phyloP scores from a whole-genome alignment of 108 stramenopile species.

The Fragilariopsis cylindrus region DNA sequence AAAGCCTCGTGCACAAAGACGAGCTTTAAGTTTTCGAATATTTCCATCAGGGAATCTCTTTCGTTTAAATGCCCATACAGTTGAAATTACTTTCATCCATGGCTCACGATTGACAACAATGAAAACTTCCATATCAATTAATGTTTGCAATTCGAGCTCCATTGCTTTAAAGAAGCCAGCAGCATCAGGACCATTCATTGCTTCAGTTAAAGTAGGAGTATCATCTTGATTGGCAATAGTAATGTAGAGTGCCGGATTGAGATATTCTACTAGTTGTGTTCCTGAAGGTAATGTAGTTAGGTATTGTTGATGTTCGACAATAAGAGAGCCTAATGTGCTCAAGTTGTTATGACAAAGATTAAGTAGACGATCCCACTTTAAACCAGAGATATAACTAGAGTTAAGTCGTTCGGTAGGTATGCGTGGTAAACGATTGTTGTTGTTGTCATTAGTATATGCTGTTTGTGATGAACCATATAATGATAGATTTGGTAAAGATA shows the following conservation, averaged over 20 bases:
- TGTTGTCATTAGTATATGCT: not conserved
- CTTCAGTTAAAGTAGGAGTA: not conserved
- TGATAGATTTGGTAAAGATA: not conserved
- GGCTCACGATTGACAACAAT: not conserved
- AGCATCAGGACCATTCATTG: not conserved
- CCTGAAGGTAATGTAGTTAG: not conserved
- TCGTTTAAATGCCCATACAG: not conserved
- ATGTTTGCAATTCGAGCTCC: not conserved
- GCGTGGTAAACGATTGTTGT: not conserved
- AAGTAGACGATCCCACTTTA: not conserved
- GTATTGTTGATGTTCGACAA: not conserved
- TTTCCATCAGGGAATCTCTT: constrained; percentile 37
- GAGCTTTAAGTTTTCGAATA: constrained; percentile 56
- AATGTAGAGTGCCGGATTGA: not conserved
- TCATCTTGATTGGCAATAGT: not conserved
- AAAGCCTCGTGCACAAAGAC: constrained; percentile 59
- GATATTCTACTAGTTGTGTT: not conserved
- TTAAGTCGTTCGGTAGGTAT: not conserved
- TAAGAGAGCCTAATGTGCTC: not conserved
- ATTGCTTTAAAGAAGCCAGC: constrained; percentile 24
- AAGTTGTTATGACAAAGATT: not conserved
- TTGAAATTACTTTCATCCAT: not conserved
- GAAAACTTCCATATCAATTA: not conserved
- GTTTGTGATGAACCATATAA: not conserved
- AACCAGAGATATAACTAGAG: not conserved